Base-by-base conservation (phyloP, 805 yeast genomes). In the Nakazawaea molendinolei region DNA sequence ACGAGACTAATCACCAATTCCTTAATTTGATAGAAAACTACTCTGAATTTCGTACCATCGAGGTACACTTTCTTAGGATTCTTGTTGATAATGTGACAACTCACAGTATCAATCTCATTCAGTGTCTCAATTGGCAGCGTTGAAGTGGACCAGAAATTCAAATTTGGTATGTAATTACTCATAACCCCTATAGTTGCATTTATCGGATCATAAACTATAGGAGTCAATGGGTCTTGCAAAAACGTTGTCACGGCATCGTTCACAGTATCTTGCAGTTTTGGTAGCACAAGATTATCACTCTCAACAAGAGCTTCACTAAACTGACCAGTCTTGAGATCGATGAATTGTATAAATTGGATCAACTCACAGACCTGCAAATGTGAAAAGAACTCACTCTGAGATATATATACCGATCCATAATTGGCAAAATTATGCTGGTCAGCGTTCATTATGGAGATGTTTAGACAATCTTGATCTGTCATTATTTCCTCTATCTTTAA, bases 131-230 rank as follows among this genome's bases (percentile, higher is more conserved):
- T n/a, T n/a, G n/a, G n/a, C n/a, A n/a, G n/a, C n/a, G 8, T 8
- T 10, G 15, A 3, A 5, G 15, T 14, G 6, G 14, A 18, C 36
- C 36, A 33, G 8, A 21, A 10, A 14, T 16, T 20, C 5, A 26
- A 33, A 14, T 14, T 16, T 3, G 36, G 36, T 26, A 33, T 8
- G 17, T 26, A 33, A n/a, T 20, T 21, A 12, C 30, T 28, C 13
- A 58, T 42, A 1, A 57, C 45, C 23, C 36, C 49, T 15, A 49
- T 18, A 3, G 56, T 56, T 4, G 43, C 33, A 29, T 42, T 42
- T 23, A 58, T 44, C 3, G 63, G 62, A 36, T 53, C 46, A 34
- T 54, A 49, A 2, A 58, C 53, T 28, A 43, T 52, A 1, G 49
- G 38, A 8, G 53, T 41, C 5, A 58, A 31, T 28, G 53, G 49